Conservation (phyloP, 2,329 filamentous ascomycete species). For the Coniochaeta hoffmannii region DNA sequence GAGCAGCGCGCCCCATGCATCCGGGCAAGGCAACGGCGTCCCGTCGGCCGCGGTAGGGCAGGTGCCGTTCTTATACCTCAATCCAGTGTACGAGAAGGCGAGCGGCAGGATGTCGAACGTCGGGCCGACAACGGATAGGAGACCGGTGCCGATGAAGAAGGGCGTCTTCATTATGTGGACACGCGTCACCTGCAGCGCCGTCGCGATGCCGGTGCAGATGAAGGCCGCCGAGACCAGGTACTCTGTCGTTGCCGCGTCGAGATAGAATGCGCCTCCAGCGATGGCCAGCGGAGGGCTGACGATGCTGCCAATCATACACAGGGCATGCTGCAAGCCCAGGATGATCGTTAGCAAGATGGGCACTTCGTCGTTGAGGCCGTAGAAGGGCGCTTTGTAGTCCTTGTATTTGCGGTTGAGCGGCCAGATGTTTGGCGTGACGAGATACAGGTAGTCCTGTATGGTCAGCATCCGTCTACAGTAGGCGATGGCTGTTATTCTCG, state of each 20-base stretch:
- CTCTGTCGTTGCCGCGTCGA: constrained; percentile 44
- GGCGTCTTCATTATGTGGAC: constrained; percentile 56
- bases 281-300: constrained; percentile 57
- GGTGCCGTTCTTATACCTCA: constrained; percentile 58
- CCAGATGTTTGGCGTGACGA: constrained; percentile 39
- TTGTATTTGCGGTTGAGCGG: constrained; percentile 52
- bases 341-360: constrained; percentile 59
- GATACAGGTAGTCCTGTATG: constrained; percentile 26
- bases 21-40: constrained; percentile 52
- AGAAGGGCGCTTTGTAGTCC: constrained; percentile 53
- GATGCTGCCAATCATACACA: constrained; percentile 57
- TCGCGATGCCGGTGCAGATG: constrained; percentile 60
- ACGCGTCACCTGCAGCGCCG: constrained; percentile 57
- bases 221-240: constrained; percentile 64
- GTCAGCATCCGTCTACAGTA: neutral
- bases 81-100: constrained; percentile 50
- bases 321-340: constrained; percentile 61
- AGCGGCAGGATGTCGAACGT: constrained; percentile 62
- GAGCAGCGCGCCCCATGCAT: constrained; percentile 59
- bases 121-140: constrained; percentile 62
- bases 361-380: constrained; percentile 61
- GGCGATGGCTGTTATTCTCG: too few species aligned
- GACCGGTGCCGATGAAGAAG: constrained; percentile 57
- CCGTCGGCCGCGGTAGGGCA: constrained; percentile 51
- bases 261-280: constrained; percentile 48